Conservation (phyloP, 1,139 yeast genomes). For the Pichia inconspicua region DNA sequence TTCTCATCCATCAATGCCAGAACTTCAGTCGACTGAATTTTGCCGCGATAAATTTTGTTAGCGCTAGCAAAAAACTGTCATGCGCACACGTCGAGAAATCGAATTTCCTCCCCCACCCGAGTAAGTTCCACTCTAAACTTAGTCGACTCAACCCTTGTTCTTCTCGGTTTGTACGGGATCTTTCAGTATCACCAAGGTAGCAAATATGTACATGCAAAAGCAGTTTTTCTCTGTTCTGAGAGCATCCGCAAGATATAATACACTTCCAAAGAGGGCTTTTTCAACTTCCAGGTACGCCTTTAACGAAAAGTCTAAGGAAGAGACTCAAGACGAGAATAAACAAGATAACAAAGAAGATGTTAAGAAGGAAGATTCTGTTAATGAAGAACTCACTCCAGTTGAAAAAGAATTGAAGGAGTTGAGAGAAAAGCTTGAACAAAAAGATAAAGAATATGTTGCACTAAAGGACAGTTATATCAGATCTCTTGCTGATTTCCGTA, state of each 20-base stretch:
- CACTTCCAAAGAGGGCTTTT: conserved; percentile 8
- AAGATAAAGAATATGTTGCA: conserved; percentile 76
- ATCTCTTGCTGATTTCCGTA: conserved; percentile 87
- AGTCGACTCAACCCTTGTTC: no score
- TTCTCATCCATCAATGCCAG: no score
- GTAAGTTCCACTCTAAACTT: no score
- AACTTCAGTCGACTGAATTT: no score
- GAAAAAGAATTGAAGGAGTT: conserved; percentile 35
- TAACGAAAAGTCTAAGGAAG: conserved; percentile 15
- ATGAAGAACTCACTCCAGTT: conserved; percentile 16
- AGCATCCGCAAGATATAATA: conserved; percentile 7
- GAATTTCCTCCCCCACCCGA: no score
- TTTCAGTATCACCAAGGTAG: no score
- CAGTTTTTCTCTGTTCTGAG: conserved; percentile 4
- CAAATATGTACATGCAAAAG: conserved; percentile 9
- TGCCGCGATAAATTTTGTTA: no score
- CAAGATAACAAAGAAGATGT: conserved; percentile 2
- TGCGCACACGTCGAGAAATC: not conserved
- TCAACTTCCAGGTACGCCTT: conserved; percentile 11
- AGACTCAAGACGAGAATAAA: conserved; percentile 13
- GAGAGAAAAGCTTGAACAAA: conserved; percentile 49
- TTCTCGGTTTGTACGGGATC: no score
- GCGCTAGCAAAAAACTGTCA: not conserved
- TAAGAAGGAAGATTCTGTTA: conserved; percentile 11
- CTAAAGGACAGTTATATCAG: conserved; percentile 78